A percentile compares a stretch with the other conserved stretches of the same genome.
Conservation (phyloP, 768 basidiomycete species). For the Rickenella mellea region DNA sequence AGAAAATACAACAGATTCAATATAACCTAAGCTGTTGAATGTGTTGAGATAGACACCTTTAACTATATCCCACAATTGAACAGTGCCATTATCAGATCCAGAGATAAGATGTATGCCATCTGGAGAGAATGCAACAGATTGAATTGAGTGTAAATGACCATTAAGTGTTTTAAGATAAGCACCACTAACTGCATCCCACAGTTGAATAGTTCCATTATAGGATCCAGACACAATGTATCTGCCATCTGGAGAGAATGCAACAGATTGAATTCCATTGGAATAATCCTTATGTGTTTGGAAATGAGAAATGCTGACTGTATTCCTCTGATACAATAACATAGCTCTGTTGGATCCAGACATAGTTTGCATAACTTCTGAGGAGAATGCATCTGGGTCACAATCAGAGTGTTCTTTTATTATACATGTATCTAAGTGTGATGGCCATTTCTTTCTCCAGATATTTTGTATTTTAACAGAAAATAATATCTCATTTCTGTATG, state of each 20-base stretch:
- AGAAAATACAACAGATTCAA: too few relatives aligned
- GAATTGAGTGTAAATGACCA: not conserved
- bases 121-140: not conserved
- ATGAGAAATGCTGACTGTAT: too few relatives aligned
- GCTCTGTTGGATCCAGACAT: constrained; percentile 9
- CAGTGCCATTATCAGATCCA: not conserved
- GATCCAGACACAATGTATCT: constrained; percentile 8
- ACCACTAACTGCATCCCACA: constrained; percentile 13
- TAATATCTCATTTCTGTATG: not conserved
- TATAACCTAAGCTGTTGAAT: too few relatives aligned
- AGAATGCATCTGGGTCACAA: constrained; percentile 7
- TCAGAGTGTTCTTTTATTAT: not conserved
- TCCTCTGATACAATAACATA: constrained; percentile 12
- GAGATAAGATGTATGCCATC: not conserved
- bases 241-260: constrained; percentile 13
- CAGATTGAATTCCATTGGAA: constrained; percentile 1
- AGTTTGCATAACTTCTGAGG: constrained; percentile 9
- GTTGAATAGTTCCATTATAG: constrained; percentile 4
- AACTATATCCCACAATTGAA: too few relatives aligned
- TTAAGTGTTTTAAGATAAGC: not conserved
- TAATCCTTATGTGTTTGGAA: constrained; percentile 5
- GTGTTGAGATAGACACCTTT: too few relatives aligned
- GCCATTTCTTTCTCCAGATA: not conserved
- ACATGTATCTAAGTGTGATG: not conserved
- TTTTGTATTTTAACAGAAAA: not conserved